Evolutionary conservation across 257 asterid genomes (phyloP).

Genomic region (Ilex asprella): DNA sequence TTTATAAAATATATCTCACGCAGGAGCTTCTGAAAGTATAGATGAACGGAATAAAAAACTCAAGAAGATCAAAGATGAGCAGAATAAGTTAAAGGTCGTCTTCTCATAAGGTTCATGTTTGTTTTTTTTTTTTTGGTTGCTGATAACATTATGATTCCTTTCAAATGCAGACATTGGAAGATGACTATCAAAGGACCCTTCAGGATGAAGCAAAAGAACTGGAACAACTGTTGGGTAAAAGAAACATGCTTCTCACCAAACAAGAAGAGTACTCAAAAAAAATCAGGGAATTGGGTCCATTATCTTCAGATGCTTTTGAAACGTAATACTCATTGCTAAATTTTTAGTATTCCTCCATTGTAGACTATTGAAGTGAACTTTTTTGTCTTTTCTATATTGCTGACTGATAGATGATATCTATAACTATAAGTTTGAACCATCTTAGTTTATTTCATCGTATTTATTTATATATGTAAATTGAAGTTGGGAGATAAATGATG

Average conservation of each 20-base stretch:
- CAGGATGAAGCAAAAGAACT: constrained; percentile 92
- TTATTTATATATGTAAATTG: too few species aligned
- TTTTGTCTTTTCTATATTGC: constrained; percentile 7
- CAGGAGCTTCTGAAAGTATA: constrained; percentile 64
- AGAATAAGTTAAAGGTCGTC: constrained; percentile 66
- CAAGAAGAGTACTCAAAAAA: constrained; percentile 94
- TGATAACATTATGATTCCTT: constrained; percentile 18
- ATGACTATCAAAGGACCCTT: constrained; percentile 61
- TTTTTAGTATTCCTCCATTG: constrained; percentile 5
- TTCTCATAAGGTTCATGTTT: constrained; percentile 15
- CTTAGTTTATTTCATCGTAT: too few species aligned
- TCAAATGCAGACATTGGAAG: constrained; percentile 60
- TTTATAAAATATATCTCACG: constrained; percentile 2
- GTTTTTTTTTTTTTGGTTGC: constrained; percentile 12
- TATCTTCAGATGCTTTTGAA: constrained; percentile 96
- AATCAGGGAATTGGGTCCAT: constrained; percentile 93
- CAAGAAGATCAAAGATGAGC: constrained; percentile 65
- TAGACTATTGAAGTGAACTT: constrained; percentile 1
- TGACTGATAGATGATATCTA: neutral
- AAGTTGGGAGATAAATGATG: too few species aligned
- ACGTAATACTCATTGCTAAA: constrained; percentile 45
- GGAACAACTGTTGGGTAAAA: constrained; percentile 75
- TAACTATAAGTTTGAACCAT: too few species aligned
- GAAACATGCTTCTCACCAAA: constrained; percentile 66
- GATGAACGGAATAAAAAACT: constrained; percentile 48